Conservation (phyloP, 768 basidiomycete species). For the Pleurotus pulmonarius region DNA sequence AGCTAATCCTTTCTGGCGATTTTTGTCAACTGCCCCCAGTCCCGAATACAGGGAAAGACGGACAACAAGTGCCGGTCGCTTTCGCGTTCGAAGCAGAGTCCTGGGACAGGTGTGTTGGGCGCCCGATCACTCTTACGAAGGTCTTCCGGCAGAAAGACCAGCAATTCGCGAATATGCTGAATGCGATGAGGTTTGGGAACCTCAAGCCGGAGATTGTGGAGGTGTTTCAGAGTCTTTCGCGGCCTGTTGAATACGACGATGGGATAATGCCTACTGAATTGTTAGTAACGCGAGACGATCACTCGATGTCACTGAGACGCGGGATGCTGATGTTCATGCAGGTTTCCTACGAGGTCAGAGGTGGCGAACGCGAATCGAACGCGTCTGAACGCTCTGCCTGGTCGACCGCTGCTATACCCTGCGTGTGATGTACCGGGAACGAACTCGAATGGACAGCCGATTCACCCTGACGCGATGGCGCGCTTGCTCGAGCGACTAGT, state of each 20-base stretch:
- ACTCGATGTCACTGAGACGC: background rate
- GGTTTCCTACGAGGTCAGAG: conserved; percentile 67
- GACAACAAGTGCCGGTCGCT: conserved; percentile 39
- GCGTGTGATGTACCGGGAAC: conserved; percentile 43
- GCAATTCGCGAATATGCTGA: conserved; percentile 81
- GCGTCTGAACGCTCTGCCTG: conserved; percentile 43
- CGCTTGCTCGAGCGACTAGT: conserved; percentile 58
- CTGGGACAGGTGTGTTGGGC: conserved; percentile 67
- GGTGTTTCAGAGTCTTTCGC: conserved; percentile 53
- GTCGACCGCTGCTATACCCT: conserved; percentile 31
- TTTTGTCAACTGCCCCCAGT: conserved; percentile 92
- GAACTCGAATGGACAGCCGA: conserved; percentile 36
- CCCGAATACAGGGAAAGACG: conserved; percentile 42
- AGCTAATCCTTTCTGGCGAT: conserved; percentile 85
- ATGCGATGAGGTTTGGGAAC: conserved; percentile 78
- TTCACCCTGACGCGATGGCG: conserved; percentile 34
- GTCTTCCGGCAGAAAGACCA: conserved; percentile 91
- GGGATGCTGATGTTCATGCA: conserved; percentile 19
- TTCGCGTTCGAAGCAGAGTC: conserved; percentile 81
- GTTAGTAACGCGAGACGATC: conserved; percentile 31
- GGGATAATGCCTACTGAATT: conserved; percentile 81
- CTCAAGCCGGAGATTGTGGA: conserved; percentile 38
- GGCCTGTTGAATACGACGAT: conserved; percentile 60
- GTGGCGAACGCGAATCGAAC: conserved; percentile 66
- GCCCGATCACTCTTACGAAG: conserved; percentile 52